Percentiles rank a stretch among this genome's conserved stretches.
These are phyloP conservation scores for Botrytis porri DNA, from an alignment of 2,329 filamentous ascomycete species.

Conservation along the genomic window DNA sequence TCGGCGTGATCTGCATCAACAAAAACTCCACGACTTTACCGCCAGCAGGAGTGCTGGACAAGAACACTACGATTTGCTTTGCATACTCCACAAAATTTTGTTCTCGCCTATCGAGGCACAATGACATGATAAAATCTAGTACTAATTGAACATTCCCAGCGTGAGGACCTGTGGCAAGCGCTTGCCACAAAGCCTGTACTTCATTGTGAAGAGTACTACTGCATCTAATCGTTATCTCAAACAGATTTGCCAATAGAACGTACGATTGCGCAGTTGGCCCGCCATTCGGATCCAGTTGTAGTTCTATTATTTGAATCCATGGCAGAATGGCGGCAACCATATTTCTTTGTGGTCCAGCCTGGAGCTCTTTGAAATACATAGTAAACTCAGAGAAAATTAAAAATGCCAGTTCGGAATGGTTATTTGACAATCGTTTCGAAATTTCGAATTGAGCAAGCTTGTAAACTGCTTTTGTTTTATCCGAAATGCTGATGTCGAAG, in stretches of 20 bases:
- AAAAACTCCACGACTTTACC: slow-evolving; percentile 94
- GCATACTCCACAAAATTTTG: slow-evolving; percentile 98
- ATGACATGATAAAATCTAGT: slow-evolving; percentile 90
- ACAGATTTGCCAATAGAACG: slow-evolving; percentile 88
- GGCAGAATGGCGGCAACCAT: slow-evolving; percentile 92
- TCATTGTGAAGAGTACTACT: slow-evolving; percentile 89
- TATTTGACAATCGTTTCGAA: slow-evolving; percentile 82
- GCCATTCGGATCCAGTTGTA: slow-evolving; percentile 87
- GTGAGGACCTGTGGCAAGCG: slow-evolving; percentile 87
- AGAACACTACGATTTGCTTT: slow-evolving; percentile 95
- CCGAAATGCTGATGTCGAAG: slow-evolving; percentile 96
- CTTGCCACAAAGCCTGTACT: slow-evolving; percentile 96
- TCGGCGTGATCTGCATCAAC: slow-evolving; percentile 84
- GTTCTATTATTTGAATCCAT: slow-evolving; percentile 92
- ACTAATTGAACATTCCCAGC: slow-evolving; percentile 92
- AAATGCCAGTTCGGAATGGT: slow-evolving; percentile 86
- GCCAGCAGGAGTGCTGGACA: slow-evolving; percentile 81
- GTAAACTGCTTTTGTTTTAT: slow-evolving; percentile 97
- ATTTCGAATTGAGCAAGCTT: slow-evolving; percentile 97
- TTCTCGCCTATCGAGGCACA: slow-evolving; percentile 89
- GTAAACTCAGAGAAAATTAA: slow-evolving; percentile 96
- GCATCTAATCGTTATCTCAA: slow-evolving; percentile 94
- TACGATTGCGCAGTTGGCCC: slow-evolving; percentile 90
- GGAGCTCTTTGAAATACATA: slow-evolving; percentile 83
- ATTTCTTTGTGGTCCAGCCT: slow-evolving; percentile 81